Evolutionary conservation across 768 basidiomycete species (phyloP).

Genomic region (Butyriboletus loyo): DNA sequence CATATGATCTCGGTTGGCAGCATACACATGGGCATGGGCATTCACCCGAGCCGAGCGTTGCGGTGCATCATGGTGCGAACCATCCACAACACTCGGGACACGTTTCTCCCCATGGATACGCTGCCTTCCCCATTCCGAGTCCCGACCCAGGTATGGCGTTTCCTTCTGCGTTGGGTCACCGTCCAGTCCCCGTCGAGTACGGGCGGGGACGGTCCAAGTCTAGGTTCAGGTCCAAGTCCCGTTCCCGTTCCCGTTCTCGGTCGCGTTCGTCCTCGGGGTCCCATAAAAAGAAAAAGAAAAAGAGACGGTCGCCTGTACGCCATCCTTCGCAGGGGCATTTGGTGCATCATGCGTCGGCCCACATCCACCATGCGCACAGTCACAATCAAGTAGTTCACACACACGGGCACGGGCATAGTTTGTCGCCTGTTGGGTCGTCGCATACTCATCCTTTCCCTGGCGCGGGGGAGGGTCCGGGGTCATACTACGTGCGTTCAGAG

Average conservation of each 20-base stretch:
- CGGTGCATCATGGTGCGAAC: no score
- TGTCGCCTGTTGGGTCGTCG: background rate
- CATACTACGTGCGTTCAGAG: background rate
- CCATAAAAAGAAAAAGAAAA: background rate
- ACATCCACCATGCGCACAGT: background rate
- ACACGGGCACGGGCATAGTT: background rate
- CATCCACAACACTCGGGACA: background rate
- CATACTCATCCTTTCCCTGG: background rate
- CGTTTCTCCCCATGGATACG: background rate
- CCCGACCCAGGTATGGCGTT: background rate
- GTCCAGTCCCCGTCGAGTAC: background rate
- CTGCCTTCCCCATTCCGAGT: background rate
- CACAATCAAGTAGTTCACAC: background rate
- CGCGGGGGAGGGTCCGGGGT: background rate
- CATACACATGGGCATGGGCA: background rate
- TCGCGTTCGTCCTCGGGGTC: conserved; percentile 14
- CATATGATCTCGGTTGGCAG: background rate
- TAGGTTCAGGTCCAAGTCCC: background rate
- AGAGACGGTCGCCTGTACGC: background rate
- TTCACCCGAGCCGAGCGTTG: background rate
- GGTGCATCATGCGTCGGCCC: background rate
- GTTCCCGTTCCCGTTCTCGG: background rate
- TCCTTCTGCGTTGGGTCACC: background rate
- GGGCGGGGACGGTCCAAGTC: background rate
- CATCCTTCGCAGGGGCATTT: background rate